These are phyloP conservation scores for Mychonastes homosphaera DNA, from an alignment of 139 green algal species.

Conservation along the genomic window DNA sequence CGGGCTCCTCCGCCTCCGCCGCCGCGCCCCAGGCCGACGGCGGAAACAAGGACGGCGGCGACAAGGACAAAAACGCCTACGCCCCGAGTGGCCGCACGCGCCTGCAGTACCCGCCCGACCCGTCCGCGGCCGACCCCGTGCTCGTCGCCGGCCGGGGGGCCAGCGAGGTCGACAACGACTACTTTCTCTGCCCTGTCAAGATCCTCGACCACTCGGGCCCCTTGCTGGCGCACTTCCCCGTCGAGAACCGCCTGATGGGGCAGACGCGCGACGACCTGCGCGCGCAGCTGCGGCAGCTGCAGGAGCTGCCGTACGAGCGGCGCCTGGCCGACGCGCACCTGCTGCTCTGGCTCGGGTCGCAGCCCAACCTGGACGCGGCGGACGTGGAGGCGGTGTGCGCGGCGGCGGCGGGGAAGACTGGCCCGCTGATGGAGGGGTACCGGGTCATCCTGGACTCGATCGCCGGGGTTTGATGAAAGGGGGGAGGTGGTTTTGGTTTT, in stretches of 20 bases:
- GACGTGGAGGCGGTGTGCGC: slow-evolving; percentile 65
- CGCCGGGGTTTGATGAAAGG: slow-evolving; percentile 41
- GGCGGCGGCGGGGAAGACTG: slow-evolving; percentile 44
- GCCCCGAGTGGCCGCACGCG: too few species aligned
- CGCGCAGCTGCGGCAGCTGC: slow-evolving; percentile 52
- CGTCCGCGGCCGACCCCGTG: too few species aligned
- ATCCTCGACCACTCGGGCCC: slow-evolving; percentile 84
- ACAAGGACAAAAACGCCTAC: too few species aligned
- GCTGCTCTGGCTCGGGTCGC: slow-evolving; percentile 83
- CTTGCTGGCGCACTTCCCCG: slow-evolving; percentile 63
- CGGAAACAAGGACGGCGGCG: too few species aligned
- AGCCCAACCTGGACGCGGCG: slow-evolving; percentile 62
- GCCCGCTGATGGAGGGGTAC: slow-evolving; percentile 71
- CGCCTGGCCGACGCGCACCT: slow-evolving; percentile 88
- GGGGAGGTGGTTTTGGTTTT: not conserved
- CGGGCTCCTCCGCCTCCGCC: too few species aligned
- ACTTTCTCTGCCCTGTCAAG: slow-evolving; percentile 81
- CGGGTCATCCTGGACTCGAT: slow-evolving; percentile 81
- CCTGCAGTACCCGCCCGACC: too few species aligned
- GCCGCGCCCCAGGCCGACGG: too few species aligned
- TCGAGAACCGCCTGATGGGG: slow-evolving; percentile 85
- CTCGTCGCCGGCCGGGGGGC: slow-evolving; percentile 63
- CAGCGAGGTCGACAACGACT: slow-evolving; percentile 91
- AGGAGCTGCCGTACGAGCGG: slow-evolving; percentile 47
- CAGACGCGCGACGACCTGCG: slow-evolving; percentile 60